Base-by-base conservation (phyloP, 1,139 yeast genomes). In the Komagataea norvegica region DNA sequence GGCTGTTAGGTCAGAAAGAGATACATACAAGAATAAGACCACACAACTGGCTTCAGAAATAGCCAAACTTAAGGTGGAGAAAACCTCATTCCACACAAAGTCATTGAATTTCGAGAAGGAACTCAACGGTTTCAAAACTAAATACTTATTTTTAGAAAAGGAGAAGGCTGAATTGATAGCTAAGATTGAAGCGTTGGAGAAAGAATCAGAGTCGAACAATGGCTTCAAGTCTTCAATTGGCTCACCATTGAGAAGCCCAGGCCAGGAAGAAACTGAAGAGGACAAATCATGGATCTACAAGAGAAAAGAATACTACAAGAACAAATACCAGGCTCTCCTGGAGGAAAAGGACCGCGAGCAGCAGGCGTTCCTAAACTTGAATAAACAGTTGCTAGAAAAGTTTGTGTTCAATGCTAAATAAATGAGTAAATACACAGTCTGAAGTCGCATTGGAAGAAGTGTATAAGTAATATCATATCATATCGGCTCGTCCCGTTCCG, bases 291-390 rank as follows among this genome's bases (percentile, higher is more conserved):
- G 19, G 33, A 27, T 21, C 21, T 36, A n/a, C 23, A 34, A 32
- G 23, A 38, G 46, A 29, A 46, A 46, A 29, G 47, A 45, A n/a
- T 38, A 35, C 37, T 45, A 45, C 31, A 45, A 45, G 37, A 28
- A 28, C 24, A 41, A 40, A 13, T 45, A 45, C 26, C 26, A 25
- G 5, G 20, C 16, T 8, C 15, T 43, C 5, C 29, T 46, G 7
- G 48, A 42, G 10, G 43, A 43, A 5, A 43, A 46, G 20, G 41
- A 43, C 18, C 20, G 24, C 4, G 48, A 44, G 20, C 45, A 41
- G 31, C 31, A 31, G 18, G 30, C 32, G n/a, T 40, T 34, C 10
- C 10, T 44, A 14, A 29, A 31, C 7, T 14, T 41, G 8, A 44
- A 40, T 25, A 33, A 40, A 20, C 26, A 15, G 25, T 23, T 46